phyloP scores from a whole-genome alignment of 1,139 yeast species.

The Blastobotrys ciferrii region DNA sequence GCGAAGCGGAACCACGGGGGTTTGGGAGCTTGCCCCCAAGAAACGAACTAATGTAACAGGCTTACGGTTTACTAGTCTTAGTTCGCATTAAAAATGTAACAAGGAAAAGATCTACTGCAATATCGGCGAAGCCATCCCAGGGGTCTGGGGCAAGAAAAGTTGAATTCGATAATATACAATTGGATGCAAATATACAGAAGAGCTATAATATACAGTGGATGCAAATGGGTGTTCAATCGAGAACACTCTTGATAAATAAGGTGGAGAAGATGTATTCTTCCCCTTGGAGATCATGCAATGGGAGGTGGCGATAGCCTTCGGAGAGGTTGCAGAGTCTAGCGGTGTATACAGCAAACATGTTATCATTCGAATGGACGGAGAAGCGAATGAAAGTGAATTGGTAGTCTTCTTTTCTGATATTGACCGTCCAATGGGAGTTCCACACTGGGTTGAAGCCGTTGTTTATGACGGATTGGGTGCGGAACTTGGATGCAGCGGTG shows the following conservation, averaged over 20 bases:
- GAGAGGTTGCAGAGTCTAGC: conserved; percentile 55
- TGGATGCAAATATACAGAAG: background rate
- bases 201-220: conserved; percentile 6
- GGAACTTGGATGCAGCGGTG: conserved; percentile 22
- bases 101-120: too few relatives aligned
- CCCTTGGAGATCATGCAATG: conserved; percentile 72
- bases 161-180: too few relatives aligned
- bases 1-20: too few relatives aligned
- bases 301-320: conserved; percentile 78
- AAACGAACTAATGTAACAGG: too few relatives aligned
- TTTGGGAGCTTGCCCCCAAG: background rate
- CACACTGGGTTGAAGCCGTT: conserved; percentile 89
- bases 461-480: conserved; percentile 45
- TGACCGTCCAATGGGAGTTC: conserved; percentile 55
- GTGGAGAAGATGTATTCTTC: conserved; percentile 81
- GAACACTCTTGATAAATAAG: conserved; percentile 51
- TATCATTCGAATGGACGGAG: conserved; percentile 44
- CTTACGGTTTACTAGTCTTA: too few relatives aligned
- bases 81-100: too few relatives aligned
- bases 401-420: conserved; percentile 40
- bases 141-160: too few relatives aligned
- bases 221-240: conserved; percentile 33
- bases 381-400: conserved; percentile 55
- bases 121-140: too few relatives aligned
- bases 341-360: conserved; percentile 57